phyloP scores from a whole-genome alignment of 805 yeast genomes.

The Kuraishia ogatae region DNA sequence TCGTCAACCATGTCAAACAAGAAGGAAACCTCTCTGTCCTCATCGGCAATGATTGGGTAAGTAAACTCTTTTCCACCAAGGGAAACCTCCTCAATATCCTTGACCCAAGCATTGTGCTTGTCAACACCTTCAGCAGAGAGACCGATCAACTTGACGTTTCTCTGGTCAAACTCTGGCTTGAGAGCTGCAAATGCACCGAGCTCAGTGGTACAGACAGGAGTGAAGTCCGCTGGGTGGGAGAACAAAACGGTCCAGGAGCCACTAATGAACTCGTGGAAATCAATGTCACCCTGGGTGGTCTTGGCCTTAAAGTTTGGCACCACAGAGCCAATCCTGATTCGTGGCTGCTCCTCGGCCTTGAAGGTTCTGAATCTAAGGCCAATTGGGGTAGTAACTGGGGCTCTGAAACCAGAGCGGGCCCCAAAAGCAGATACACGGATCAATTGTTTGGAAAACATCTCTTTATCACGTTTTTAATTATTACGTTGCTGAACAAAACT shows the following conservation, averaged over 20 bases:
- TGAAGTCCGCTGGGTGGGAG: conserved; percentile 94
- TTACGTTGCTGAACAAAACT: background rate
- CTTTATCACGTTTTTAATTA: background rate
- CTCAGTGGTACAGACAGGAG: conserved; percentile 96
- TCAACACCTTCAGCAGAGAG: conserved; percentile 79
- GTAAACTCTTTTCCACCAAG: conserved; percentile 58
- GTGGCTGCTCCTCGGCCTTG: conserved; percentile 46
- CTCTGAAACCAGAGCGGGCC: conserved; percentile 2
- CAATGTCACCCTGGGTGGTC: conserved; percentile 74
- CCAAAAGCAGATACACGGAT: conserved; percentile 4
- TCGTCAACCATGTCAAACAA: conserved; percentile 84
- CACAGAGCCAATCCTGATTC: conserved; percentile 68
- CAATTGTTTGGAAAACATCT: conserved; percentile 16
- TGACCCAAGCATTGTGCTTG: conserved; percentile 78
- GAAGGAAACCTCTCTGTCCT: conserved; percentile 75
- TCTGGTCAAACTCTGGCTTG: conserved; percentile 79
- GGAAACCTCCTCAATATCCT: conserved; percentile 82
- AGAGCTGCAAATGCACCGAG: conserved; percentile 87
- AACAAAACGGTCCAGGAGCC: conserved; percentile 83
- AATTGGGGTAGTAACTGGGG: conserved; percentile 4
- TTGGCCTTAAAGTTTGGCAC: conserved; percentile 88
- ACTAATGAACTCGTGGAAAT: conserved; percentile 83
- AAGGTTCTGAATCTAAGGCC: conserved; percentile 32
- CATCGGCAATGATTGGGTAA: conserved; percentile 90
- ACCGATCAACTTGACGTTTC: conserved; percentile 85